Evolutionary conservation across 257 asterid species (phyloP).

Genomic region (Solanum boliviense): DNA sequence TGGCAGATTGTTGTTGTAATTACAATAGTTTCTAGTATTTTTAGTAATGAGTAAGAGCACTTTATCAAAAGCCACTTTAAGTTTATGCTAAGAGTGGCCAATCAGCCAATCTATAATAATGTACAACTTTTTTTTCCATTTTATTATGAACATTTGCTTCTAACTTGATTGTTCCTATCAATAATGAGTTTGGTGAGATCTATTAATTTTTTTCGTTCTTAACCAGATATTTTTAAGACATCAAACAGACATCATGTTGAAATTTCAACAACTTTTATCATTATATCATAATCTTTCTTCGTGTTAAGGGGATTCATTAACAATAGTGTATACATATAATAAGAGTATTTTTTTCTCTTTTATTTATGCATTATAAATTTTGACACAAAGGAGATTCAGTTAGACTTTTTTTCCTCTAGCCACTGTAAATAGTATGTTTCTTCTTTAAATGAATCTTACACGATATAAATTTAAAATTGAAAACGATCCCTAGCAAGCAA

Average conservation of each 20-base stretch:
- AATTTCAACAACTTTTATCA: too few relatives aligned
- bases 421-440: background rate
- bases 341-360: background rate
- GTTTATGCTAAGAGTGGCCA: background rate
- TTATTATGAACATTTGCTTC: background rate
- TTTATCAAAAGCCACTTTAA: background rate
- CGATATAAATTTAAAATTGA: background rate
- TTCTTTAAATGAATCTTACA: background rate
- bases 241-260: too few relatives aligned
- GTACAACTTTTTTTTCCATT: background rate
- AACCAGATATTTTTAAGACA: too few relatives aligned
- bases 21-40: background rate
- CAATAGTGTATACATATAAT: background rate
- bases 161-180: background rate
- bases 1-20: background rate
- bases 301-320: background rate
- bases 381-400: background rate
- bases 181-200: background rate
- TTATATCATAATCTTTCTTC: background rate
- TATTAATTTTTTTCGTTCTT: too few relatives aligned
- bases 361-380: background rate
- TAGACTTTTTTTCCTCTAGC: background rate
- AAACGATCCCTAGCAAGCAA: background rate
- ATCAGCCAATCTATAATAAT: background rate
- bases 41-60: background rate